Evolutionary conservation across 2,329 filamentous ascomycete species (phyloP).

Genomic region (Akanthomyces dipterigenus): DNA sequence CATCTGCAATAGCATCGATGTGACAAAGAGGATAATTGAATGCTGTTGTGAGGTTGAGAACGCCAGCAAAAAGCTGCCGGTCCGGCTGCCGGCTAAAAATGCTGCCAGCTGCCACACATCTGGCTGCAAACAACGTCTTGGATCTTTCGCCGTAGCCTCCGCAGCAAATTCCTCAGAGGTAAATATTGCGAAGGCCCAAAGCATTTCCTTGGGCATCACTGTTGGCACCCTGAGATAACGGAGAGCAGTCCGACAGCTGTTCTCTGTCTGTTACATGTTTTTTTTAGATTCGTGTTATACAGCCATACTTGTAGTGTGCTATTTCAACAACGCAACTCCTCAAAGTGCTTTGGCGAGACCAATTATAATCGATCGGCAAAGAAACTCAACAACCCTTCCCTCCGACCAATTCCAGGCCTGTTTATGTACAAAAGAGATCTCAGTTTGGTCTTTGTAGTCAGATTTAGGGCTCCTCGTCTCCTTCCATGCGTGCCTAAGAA

Average conservation of each 20-base stretch:
- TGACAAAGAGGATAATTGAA: neutral
- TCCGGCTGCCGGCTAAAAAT: neutral
- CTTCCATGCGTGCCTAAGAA: slow-evolving; percentile 46
- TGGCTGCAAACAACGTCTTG: neutral
- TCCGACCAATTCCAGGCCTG: slow-evolving; percentile 4
- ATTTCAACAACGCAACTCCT: slow-evolving; percentile 1
- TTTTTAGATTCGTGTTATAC: slow-evolving; percentile 1
- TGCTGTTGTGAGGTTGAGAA: neutral
- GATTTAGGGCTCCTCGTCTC: slow-evolving; percentile 45
- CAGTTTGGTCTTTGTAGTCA: slow-evolving; percentile 15
- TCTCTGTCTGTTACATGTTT: neutral
- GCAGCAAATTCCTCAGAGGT: neutral
- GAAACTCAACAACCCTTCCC: slow-evolving; percentile 5
- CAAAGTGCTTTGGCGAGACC: neutral
- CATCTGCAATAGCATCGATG: neutral
- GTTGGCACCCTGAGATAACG: neutral
- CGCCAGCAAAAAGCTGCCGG: neutral
- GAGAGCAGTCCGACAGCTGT: neutral
- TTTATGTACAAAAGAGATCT: slow-evolving; percentile 31
- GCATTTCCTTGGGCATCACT: no score
- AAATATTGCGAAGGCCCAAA: no score
- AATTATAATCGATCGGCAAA: slow-evolving; percentile 2
- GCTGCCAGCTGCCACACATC: neutral
- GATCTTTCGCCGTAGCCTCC: neutral
- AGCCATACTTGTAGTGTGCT: slow-evolving; percentile 9